Base-by-base conservation (phyloP, 495 filamentous ascomycete species). In the Penicillium verhagenii region DNA sequence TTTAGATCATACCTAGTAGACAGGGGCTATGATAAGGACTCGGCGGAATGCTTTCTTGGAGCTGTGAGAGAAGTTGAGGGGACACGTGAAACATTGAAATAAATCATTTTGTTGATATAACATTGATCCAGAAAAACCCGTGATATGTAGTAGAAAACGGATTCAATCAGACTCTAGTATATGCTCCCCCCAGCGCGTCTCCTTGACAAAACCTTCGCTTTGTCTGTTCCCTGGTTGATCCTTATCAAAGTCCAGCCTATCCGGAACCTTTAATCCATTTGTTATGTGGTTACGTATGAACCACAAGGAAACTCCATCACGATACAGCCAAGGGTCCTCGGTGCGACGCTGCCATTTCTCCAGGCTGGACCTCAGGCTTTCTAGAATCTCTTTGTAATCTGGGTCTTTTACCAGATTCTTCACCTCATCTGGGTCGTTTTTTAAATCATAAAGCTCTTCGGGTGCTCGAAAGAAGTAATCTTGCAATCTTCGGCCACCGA, bases 371-470 rank as follows among this genome's bases (percentile, higher is more conserved):
- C 75, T 51, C 40, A 73, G 46, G 9, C 56, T 54, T 13, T 52
- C 16, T 35, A 75, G 42, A n/a, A 68, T 10, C 1, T 48, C 56
- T 25, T 47, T 14, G 28, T 68, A 48, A 21, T 58, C 56, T 6
- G 54, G 43, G 21, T 74, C 59, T 1, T 26, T 35, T 0, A 67
- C 73, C 23, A 77, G 53, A 46, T 77, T 76, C 0, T 47, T 13
- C 9, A 77, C 52, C 49, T 77, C 73, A 9, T 66, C 24, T 26
- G 74, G 72, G 59, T 77, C 75, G 19, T 50, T 57, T 21, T 73
- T 54, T 14, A 78, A 57, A 50, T 78, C 75, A 48, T 71, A 78
- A 7, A 78, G 53, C 57, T 77, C 70, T 40, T 78, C 74, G 0
- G 74, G 60, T 5, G 65, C 59, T 7, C 74, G 70, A 42, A 67